Conservation (phyloP, 2,329 filamentous ascomycete genomes). For the Plectosphaerella plurivora region DNA sequence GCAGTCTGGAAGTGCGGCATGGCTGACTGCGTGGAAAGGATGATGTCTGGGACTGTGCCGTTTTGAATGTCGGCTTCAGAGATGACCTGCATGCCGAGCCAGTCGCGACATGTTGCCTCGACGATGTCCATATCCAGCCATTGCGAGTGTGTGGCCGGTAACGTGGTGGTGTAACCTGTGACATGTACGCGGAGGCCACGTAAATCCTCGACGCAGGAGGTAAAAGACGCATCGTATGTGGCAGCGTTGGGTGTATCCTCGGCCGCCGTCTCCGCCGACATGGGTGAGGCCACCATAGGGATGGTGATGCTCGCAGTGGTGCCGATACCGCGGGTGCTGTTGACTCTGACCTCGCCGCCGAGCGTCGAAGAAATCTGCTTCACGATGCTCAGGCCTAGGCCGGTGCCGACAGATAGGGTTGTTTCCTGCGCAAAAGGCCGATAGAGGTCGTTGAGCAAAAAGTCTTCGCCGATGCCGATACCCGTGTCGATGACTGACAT, state of each 20-base stretch:
- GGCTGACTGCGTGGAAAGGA: constrained; percentile 13
- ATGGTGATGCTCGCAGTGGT: constrained; percentile 17
- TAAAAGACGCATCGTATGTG: neutral
- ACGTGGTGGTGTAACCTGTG: too few species aligned
- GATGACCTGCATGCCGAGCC: constrained; percentile 23
- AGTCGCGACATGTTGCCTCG: constrained; percentile 22
- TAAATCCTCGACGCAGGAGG: too few species aligned
- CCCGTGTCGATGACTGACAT: constrained; percentile 60
- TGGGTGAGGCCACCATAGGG: neutral
- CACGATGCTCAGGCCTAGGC: constrained; percentile 63
- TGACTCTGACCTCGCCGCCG: constrained; percentile 54
- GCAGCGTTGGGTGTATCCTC: neutral
- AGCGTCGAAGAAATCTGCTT: constrained; percentile 53
- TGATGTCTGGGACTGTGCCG: constrained; percentile 13
- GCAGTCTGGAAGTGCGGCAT: neutral
- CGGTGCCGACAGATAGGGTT: constrained; percentile 53
- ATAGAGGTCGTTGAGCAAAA: constrained; percentile 55
- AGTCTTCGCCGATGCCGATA: constrained; percentile 60
- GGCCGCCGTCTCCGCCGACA: neutral
- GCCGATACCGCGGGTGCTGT: constrained; percentile 33
- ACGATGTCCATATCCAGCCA: constrained; percentile 4
- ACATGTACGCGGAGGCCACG: too few species aligned
- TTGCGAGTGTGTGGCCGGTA: too few species aligned
- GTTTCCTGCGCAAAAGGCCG: constrained; percentile 64
- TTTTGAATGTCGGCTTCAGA: constrained; percentile 4